Conservation (phyloP, 768 basidiomycete species). For the Leccinellum albellum region DNA sequence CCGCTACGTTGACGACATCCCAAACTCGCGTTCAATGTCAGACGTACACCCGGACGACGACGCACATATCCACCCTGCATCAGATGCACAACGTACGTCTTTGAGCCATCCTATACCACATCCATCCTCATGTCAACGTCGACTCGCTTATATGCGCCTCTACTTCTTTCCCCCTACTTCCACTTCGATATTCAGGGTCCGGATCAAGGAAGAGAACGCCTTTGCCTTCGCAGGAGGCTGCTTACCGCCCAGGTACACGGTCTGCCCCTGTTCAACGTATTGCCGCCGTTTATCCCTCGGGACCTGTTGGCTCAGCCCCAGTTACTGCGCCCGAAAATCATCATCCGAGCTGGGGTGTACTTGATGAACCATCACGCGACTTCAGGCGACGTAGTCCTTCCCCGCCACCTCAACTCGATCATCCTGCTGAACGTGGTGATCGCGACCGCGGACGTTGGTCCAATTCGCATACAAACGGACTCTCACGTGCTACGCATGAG, state of each 20-base stretch:
- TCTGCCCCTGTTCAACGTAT: slow-evolving; percentile 9
- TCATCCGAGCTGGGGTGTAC: background rate
- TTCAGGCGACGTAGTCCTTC: slow-evolving; percentile 14
- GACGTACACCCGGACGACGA: slow-evolving; percentile 18
- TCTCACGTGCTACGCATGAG: slow-evolving; percentile 14
- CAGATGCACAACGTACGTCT: slow-evolving; percentile 38
- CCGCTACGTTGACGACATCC: slow-evolving; percentile 16
- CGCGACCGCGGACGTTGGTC: slow-evolving; percentile 16
- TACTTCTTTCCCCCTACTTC: slow-evolving; percentile 17
- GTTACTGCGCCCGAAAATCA: slow-evolving; percentile 9
- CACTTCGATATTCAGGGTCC: slow-evolving; percentile 23
- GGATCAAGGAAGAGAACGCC: slow-evolving; percentile 35
- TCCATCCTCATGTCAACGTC: slow-evolving; percentile 28
- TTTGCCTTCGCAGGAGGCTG: slow-evolving; percentile 34
- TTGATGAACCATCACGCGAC: slow-evolving; percentile 7
- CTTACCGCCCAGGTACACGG: slow-evolving; percentile 25
- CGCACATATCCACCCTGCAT: slow-evolving; percentile 17
- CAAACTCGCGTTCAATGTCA: slow-evolving; percentile 18
- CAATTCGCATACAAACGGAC: slow-evolving; percentile 11
- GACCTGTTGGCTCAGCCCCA: background rate
- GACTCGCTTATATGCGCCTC: slow-evolving; percentile 20
- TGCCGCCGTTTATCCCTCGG: slow-evolving; percentile 3
- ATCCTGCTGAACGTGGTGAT: slow-evolving; percentile 11
- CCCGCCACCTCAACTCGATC: slow-evolving; percentile 4
- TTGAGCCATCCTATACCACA: slow-evolving; percentile 27